Conservation (phyloP, 73 alveolate species). For the Uronychia setigera region DNA sequence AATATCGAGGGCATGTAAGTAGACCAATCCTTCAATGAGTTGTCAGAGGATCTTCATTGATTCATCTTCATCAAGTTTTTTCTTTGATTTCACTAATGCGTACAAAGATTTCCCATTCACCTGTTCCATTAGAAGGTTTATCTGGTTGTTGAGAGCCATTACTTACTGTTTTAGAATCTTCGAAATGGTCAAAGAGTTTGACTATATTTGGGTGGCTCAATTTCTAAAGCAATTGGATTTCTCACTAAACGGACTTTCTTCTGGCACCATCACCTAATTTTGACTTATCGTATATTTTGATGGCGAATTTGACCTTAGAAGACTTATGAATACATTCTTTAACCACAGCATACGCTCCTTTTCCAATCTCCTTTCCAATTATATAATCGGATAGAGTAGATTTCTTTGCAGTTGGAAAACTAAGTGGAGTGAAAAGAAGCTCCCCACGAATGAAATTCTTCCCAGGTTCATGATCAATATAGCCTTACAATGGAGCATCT, state of each 20-base stretch:
- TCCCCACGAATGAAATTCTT: neutral
- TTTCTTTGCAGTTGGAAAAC: neutral
- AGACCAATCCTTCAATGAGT: slow-evolving; percentile 67
- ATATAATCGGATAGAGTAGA: slow-evolving; percentile 41
- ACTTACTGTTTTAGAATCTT: slow-evolving; percentile 64
- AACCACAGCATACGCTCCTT: slow-evolving; percentile 94
- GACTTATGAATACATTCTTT: slow-evolving; percentile 79
- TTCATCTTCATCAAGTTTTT: slow-evolving; percentile 78
- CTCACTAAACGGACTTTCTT: slow-evolving; percentile 73
- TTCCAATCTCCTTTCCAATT: slow-evolving; percentile 79
- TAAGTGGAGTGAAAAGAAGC: neutral
- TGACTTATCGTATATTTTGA: slow-evolving; percentile 77
- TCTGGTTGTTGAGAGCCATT: neutral
- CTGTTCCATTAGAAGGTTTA: slow-evolving; percentile 80
- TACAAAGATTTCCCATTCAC: slow-evolving; percentile 56
- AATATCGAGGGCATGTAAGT: slow-evolving; percentile 79
- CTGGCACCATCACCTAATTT: slow-evolving; percentile 69
- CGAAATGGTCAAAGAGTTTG: slow-evolving; percentile 84
- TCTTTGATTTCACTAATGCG: neutral
- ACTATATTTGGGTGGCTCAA: slow-evolving; percentile 87
- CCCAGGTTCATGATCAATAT: neutral
- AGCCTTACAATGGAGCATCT: neutral
- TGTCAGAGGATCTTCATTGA: slow-evolving; percentile 82
- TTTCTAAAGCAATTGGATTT: slow-evolving; percentile 74
- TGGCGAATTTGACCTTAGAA: slow-evolving; percentile 68